Conservation (phyloP, 768 basidiomycete species). For the Boletus pseudo-olivaceus region DNA sequence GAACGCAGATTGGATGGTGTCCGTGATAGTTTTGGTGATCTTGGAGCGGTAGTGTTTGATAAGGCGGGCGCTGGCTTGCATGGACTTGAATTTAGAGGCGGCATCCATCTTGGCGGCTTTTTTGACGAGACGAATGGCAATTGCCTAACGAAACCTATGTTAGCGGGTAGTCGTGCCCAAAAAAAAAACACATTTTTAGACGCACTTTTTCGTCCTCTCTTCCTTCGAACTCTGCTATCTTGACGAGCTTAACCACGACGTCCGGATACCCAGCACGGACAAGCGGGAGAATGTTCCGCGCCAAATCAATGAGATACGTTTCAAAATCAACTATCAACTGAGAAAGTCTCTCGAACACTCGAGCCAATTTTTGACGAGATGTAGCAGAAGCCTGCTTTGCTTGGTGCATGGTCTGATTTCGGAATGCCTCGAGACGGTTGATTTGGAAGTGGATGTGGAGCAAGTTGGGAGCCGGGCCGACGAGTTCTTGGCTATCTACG, state of each 20-base stretch:
- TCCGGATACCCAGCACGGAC: slow-evolving; percentile 75
- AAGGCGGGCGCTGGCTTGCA: slow-evolving; percentile 88
- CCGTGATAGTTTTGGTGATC: slow-evolving; percentile 73
- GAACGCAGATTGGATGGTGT: slow-evolving; percentile 72
- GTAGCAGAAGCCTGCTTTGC: slow-evolving; percentile 77
- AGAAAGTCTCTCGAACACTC: slow-evolving; percentile 84
- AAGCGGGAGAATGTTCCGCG: slow-evolving; percentile 72
- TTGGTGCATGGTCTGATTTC: slow-evolving; percentile 92
- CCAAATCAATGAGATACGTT: slow-evolving; percentile 73
- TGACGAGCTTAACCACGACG: slow-evolving; percentile 89
- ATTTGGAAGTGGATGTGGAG: slow-evolving; percentile 89
- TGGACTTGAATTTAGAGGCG: slow-evolving; percentile 88
- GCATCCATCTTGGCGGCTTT: slow-evolving; percentile 91
- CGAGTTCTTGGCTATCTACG: slow-evolving; percentile 69
- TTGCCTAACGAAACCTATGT: slow-evolving; percentile 53
- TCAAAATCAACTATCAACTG: slow-evolving; percentile 81
- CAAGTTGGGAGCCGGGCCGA: slow-evolving; percentile 85
- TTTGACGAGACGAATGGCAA: slow-evolving; percentile 91
- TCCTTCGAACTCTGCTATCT: slow-evolving; percentile 92
- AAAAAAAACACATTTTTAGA: background rate
- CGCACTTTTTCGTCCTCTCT: slow-evolving; percentile 90
- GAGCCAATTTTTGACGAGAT: slow-evolving; percentile 63
- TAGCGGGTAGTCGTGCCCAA: background rate
- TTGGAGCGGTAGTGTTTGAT: slow-evolving; percentile 96
- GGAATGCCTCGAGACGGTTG: slow-evolving; percentile 88